Base-by-base conservation (phyloP, 148 eudicot species). In the Vaccinium corymbosum region DNA sequence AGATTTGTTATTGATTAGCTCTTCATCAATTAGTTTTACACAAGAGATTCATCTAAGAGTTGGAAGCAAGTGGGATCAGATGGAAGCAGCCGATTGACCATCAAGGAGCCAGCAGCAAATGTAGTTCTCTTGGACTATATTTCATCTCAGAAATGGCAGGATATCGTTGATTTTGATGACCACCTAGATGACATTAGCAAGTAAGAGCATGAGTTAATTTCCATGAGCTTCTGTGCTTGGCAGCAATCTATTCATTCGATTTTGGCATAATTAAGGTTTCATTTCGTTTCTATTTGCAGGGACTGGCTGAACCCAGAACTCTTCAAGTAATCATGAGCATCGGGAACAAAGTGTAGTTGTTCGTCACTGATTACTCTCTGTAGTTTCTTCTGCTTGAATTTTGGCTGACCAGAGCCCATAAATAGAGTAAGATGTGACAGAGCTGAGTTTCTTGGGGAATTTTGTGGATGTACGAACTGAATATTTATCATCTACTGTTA, bases 151-250 rank as follows among this genome's bases (percentile, higher is more conserved):
- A 94, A 92, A 87, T 91, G 94, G 95, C 86, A 89, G 86, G 89
- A 91, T 57, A 89, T 95, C 13, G 84, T 89, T 25, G 98, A 95
- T 85, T 95, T 95, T 88, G 95, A 95, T 85, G 98, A 95, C 89
- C 98, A 95, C 88, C 94, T 95, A 17, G 90, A 95, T 82, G 94
- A 95, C 90, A 93, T 95, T 80, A 94, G 91, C 97, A 92, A 91
- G 98, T 95, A 90, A 87, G 92, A 48, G 62, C 29, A 35, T 86
- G 27, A 51, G 22, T 59, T 3, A 52, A n/a, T 75, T 66, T 57
- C 42, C 51, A 20, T n/a, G 14, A 5, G 1, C 48, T 16, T 3
- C 75, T 68, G 38, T 85, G 68, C n/a, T 56, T 22, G 77, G 78
- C 38, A 62, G 64, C 35, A 35, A 3, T 38, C 52, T 35, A 29